Conservation (phyloP, 805 yeast species). For the Huiozyma naganishii region DNA sequence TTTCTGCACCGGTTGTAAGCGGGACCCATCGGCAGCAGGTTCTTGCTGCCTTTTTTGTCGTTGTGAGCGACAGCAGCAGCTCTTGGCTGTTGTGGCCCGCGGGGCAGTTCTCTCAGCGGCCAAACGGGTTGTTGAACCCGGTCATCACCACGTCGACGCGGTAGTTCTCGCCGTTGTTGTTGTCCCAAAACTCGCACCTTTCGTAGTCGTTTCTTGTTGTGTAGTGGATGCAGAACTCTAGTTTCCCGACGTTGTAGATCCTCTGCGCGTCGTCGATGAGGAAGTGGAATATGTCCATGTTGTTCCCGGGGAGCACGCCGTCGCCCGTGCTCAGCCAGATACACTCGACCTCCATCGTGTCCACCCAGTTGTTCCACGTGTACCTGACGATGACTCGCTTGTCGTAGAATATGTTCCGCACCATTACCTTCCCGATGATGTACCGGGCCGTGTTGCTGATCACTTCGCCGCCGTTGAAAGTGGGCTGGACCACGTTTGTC, state of each 20-base stretch:
- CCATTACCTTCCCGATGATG: conserved; percentile 68
- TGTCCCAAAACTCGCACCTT: conserved; percentile 24
- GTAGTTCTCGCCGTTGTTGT: conserved; percentile 22
- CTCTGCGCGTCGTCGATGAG: conserved; percentile 16
- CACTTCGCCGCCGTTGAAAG: background rate
- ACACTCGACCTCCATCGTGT: conserved; percentile 32
- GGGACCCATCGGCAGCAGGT: too few relatives aligned
- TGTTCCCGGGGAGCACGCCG: conserved; percentile 20
- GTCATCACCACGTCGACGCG: conserved; percentile 15
- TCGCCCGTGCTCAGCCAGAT: conserved; percentile 24
- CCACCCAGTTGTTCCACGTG: conserved; percentile 70
- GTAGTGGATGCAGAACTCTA: conserved; percentile 24
- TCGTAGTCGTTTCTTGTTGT: conserved; percentile 14
- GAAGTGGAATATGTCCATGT: conserved; percentile 25
- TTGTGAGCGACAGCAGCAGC: too few relatives aligned
- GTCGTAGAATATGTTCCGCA: conserved; percentile 58
- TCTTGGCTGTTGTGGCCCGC: too few relatives aligned
- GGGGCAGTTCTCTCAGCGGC: background rate
- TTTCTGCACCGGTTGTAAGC: too few relatives aligned
- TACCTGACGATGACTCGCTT: conserved; percentile 65
- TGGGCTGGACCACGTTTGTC: conserved; percentile 1
- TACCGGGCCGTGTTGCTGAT: conserved; percentile 7
- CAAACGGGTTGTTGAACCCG: conserved; percentile 21
- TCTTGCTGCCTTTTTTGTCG: too few relatives aligned
- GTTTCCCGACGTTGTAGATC: conserved; percentile 7